These are phyloP conservation scores for Aspergillus sp. DNA, from an alignment of 2,329 filamentous ascomycete genomes.

Conservation along the genomic window DNA sequence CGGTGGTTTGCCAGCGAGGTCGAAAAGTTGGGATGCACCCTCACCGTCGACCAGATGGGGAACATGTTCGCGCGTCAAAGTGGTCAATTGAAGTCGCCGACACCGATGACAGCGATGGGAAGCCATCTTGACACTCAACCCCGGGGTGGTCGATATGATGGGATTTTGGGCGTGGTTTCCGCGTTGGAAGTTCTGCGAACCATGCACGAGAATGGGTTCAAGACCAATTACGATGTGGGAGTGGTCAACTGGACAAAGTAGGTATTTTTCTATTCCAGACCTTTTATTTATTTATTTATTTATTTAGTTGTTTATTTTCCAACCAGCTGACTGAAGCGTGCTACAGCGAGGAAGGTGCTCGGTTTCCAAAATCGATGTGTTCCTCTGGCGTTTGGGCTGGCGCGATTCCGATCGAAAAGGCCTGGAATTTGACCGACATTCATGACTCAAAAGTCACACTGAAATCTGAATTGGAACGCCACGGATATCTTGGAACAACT, in stretches of 20 bases:
- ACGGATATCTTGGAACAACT: constrained; percentile 60
- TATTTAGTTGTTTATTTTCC: background rate
- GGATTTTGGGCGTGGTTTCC: constrained; percentile 65
- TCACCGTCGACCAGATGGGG: constrained; percentile 60
- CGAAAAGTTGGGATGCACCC: constrained; percentile 55
- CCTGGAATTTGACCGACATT: constrained; percentile 56
- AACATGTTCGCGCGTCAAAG: constrained; percentile 25
- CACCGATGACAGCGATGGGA: constrained; percentile 44
- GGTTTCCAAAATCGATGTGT: constrained; percentile 70
- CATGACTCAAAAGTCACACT: constrained; percentile 52
- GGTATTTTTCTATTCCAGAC: constrained; percentile 46
- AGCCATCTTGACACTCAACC: constrained; percentile 29
- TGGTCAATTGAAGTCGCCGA: constrained; percentile 11
- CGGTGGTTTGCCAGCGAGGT: constrained; percentile 65
- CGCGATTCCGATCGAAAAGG: constrained; percentile 54
- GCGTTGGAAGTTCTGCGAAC: constrained; percentile 65
- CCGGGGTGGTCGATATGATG: constrained; percentile 57
- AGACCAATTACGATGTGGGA: constrained; percentile 63
- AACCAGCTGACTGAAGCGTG: background rate
- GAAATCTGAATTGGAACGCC: constrained; percentile 59
- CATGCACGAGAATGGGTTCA: constrained; percentile 60
- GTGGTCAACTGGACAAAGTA: constrained; percentile 55
- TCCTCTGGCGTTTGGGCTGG: constrained; percentile 71
- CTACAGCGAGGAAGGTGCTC: constrained; percentile 67
- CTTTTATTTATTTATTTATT: background rate